A percentile compares a stretch with the other conserved stretches of the same genome.
These are phyloP conservation scores for Inga laurina DNA, from an alignment of 306 rosid genomes.

Conservation along the genomic window DNA sequence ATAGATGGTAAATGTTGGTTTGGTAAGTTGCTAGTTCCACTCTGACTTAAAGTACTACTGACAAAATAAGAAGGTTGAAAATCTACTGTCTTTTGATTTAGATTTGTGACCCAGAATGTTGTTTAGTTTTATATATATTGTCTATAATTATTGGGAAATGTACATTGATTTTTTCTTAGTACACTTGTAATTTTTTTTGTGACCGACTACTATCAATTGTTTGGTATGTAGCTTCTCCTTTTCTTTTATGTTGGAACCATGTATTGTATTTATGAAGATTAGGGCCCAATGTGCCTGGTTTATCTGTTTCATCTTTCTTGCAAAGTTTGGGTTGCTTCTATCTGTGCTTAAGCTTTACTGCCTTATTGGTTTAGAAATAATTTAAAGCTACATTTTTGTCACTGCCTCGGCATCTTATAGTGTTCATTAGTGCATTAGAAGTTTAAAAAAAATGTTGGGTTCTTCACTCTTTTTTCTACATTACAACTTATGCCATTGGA, in stretches of 20 bases:
- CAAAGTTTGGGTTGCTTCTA: no score
- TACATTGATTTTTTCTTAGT: not conserved
- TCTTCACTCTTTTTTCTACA: no score
- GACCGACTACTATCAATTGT: not conserved
- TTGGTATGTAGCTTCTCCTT: not conserved
- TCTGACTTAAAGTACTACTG: not conserved
- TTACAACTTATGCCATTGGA: no score
- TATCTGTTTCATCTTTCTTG: not conserved
- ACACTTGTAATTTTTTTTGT: not conserved
- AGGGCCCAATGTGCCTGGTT: not conserved
- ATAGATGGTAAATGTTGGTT: not conserved
- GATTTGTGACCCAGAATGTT: not conserved
- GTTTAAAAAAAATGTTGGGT: no score
- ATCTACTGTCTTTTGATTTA: not conserved
- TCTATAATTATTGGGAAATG: not conserved
- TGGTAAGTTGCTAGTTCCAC: not conserved
- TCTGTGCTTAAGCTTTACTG: no score
- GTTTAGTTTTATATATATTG: not conserved
- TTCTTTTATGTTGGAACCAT: not conserved
- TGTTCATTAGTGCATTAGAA: no score
- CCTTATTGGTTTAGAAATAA: no score
- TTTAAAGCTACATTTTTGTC: no score
- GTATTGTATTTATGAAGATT: not conserved
- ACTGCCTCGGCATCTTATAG: no score
- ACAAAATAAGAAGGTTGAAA: not conserved